Conservation (phyloP, 2,329 filamentous ascomycete species). For the Colletotrichum salicis region DNA sequence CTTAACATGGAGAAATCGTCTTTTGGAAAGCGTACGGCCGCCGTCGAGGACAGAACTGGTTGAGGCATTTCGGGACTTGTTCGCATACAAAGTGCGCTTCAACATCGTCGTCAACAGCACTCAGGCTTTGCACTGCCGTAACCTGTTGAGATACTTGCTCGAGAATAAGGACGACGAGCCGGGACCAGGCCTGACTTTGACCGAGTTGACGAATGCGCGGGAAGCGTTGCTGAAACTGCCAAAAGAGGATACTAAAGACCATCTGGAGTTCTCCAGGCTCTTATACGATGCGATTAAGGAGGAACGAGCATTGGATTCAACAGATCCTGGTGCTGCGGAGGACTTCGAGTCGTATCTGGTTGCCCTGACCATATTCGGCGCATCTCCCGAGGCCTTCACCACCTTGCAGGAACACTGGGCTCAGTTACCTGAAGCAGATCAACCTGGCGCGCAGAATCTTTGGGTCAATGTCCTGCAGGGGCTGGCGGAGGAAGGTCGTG, state of each 20-base stretch:
- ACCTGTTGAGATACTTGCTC: slow-evolving; percentile 71
- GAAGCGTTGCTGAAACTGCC: slow-evolving; percentile 55
- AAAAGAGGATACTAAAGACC: slow-evolving; percentile 54
- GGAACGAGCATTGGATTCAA: slow-evolving; percentile 32
- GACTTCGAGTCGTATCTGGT: slow-evolving; percentile 58
- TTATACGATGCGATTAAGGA: slow-evolving; percentile 50
- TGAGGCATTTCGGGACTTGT: slow-evolving; percentile 72
- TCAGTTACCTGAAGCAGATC: slow-evolving; percentile 14
- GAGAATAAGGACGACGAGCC: slow-evolving; percentile 48
- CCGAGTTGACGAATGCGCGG: slow-evolving; percentile 58
- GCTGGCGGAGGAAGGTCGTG: slow-evolving; percentile 68
- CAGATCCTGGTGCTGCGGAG: slow-evolving; percentile 29
- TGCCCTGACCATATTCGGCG: slow-evolving; percentile 65
- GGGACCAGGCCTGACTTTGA: slow-evolving; percentile 46
- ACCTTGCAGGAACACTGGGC: slow-evolving; percentile 44
- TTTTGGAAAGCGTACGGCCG: slow-evolving; percentile 71
- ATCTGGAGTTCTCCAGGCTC: slow-evolving; percentile 58
- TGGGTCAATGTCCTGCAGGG: slow-evolving; percentile 68
- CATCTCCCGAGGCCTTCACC: slow-evolving; percentile 61
- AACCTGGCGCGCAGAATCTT: slow-evolving; percentile 44
- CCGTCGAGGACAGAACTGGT: slow-evolving; percentile 72
- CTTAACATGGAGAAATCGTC: slow-evolving; percentile 72
- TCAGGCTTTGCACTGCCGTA: slow-evolving; percentile 67
- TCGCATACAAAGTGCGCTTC: slow-evolving; percentile 63
- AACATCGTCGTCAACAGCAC: slow-evolving; percentile 68